Base-by-base conservation (phyloP, 2,329 filamentous ascomycete genomes). In the Colletotrichum tabaci region DNA sequence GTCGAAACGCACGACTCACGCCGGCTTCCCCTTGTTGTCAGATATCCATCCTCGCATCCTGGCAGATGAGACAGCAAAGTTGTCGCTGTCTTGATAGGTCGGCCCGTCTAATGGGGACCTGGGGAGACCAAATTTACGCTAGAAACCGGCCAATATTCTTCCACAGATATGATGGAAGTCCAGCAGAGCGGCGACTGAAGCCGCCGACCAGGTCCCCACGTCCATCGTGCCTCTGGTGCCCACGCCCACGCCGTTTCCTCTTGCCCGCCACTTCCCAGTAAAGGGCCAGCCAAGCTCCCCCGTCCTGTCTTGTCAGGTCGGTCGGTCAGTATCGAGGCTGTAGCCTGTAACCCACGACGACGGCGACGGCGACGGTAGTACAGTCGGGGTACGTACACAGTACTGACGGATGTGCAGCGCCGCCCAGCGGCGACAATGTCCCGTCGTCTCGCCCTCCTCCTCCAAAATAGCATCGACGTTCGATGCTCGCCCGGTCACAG, bases 61-160 rank as follows among this genome's bases (percentile, higher is more conserved):
- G 66, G 66, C 61, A 72, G 70, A 72, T 72, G 70, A 72, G 70
- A 72, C 70, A 72, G 70, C 35, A 40, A 35, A 71, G 40, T 71
- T 71, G 66, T 57, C 66, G 70, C 70, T 72, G 67, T 72, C 61
- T 72, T 72, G 70, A 72, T 72, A 69, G 70, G 67, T 72, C 66
- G 66, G 70, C 66, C 70, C 70, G 67, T 72, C 70, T 69, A 70
- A 70, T 72, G 66, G 70, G 67, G 61, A 52, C 58, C 46, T 68
- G 58, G 65, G 61, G 49, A 52, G 60, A 61, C 21, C 65, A 67
- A 68, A 68, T 71, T 68, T 68, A 61, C 68, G 65, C 68, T 68
- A 71, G 68, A 71, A 71, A 42, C 49, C 58, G 67, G 65, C 58
- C 65, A 61, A 61, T 61, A 61, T 50, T 61, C 46, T 61, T 61